A percentile compares a stretch with the other conserved stretches of the same genome.
Evolutionary conservation across 768 basidiomycete genomes (phyloP).

Genomic region (Boletales sp.): DNA sequence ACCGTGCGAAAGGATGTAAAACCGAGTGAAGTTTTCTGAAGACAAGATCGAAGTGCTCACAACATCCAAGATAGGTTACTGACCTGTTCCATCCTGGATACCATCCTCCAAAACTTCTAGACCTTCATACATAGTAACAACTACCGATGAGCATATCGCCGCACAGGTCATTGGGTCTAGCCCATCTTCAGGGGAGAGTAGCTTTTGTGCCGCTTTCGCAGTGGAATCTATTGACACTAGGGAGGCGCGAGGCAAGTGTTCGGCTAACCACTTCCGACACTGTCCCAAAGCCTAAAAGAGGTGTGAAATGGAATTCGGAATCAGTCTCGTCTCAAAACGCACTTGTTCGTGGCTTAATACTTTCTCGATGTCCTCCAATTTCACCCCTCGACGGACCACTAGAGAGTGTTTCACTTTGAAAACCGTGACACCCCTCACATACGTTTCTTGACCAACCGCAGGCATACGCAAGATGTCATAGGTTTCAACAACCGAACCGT

Average conservation of each 20-base stretch:
- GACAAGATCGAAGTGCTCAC: neutral
- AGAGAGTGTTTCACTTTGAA: slow-evolving; percentile 68
- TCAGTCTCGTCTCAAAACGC: slow-evolving; percentile 10
- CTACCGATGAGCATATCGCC: slow-evolving; percentile 72
- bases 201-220: slow-evolving; percentile 57
- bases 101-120: slow-evolving; percentile 56
- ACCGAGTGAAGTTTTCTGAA: slow-evolving; percentile 66
- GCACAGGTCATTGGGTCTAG: slow-evolving; percentile 49
- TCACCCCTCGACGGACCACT: slow-evolving; percentile 56
- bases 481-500: slow-evolving; percentile 71
- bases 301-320: neutral
- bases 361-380: slow-evolving; percentile 48
- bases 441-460: slow-evolving; percentile 37
- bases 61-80: neutral
- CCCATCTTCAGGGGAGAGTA: slow-evolving; percentile 32
- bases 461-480: slow-evolving; percentile 58
- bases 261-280: slow-evolving; percentile 58
- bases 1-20: slow-evolving; percentile 53
- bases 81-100: slow-evolving; percentile 54
- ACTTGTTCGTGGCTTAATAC: slow-evolving; percentile 84
- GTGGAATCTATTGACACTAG: slow-evolving; percentile 66
- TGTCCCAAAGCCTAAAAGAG: slow-evolving; percentile 67
- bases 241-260: slow-evolving; percentile 49
- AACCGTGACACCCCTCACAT: slow-evolving; percentile 57
- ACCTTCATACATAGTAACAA: slow-evolving; percentile 55